Conservation (phyloP, 345 rosid genomes). For the Ceriops decandra region DNA sequence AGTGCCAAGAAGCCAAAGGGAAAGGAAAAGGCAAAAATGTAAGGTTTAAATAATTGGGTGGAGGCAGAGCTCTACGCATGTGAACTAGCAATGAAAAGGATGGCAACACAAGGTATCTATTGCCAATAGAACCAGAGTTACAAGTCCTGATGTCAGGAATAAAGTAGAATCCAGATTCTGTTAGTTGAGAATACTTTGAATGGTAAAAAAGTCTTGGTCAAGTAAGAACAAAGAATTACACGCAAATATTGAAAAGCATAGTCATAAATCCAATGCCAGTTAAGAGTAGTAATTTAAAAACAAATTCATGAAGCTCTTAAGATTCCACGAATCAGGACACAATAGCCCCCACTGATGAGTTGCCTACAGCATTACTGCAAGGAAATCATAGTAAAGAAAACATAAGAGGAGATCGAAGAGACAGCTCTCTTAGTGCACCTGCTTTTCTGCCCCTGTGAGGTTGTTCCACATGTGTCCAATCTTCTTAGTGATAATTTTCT, state of each 20-base stretch:
- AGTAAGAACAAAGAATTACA: not conserved
- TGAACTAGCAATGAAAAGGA: too few relatives aligned
- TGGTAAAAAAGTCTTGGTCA: not conserved
- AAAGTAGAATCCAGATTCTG: too few relatives aligned
- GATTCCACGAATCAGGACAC: not conserved
- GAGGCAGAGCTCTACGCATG: too few relatives aligned
- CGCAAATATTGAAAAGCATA: not conserved
- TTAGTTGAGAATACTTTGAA: too few relatives aligned
- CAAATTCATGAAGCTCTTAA: not conserved
- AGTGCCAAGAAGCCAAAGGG: too few relatives aligned
- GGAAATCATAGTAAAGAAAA: not conserved
- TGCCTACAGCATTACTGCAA: not conserved
- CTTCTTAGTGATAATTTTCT: constrained; percentile 57
- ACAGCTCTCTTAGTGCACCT: constrained; percentile 29
- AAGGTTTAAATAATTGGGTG: too few relatives aligned
- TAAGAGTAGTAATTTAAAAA: not conserved
- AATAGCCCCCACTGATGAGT: not conserved
- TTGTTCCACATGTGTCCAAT: constrained; percentile 66
- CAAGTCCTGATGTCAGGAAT: too few relatives aligned
- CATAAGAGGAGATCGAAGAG: not conserved
- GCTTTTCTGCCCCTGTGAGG: constrained; percentile 68
- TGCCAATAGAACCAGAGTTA: too few relatives aligned
- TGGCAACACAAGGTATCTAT: too few relatives aligned
- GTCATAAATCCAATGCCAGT: not conserved
- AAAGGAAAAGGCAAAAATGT: too few relatives aligned